Evolutionary conservation across 129 eudicot genomes (phyloP).

Genomic region (Rutidosis leptorrhynchoides): DNA sequence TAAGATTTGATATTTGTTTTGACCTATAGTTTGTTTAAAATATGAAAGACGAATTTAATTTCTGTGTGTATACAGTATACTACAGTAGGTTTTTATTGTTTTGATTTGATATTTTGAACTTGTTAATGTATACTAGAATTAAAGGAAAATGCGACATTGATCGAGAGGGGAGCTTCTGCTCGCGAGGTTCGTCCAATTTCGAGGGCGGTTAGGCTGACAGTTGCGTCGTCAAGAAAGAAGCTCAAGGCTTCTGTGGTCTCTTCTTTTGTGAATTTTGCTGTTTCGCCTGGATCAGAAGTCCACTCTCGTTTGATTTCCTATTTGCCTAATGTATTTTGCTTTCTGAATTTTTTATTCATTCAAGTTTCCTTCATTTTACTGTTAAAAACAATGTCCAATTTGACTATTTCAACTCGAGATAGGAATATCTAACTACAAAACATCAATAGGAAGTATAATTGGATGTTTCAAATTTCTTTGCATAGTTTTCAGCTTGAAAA

Average conservation of each 20-base stretch:
- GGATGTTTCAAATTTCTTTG: neutral
- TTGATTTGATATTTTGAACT: neutral
- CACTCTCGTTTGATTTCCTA: conserved; percentile 54
- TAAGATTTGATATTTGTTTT: conserved; percentile 37
- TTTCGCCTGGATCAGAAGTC: conserved; percentile 78
- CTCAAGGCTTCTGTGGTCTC: conserved; percentile 57
- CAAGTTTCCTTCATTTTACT: neutral
- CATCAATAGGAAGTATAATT: neutral
- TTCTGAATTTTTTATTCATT: neutral
- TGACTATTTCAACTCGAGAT: no score
- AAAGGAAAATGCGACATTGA: conserved; percentile 66
- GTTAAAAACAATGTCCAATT: no score
- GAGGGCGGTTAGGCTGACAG: conserved; percentile 77
- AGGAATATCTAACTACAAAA: neutral
- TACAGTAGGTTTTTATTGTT: neutral
- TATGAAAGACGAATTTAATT: neutral
- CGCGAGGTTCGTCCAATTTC: conserved; percentile 75
- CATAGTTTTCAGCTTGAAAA: neutral
- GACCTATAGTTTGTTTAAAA: neutral
- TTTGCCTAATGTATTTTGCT: conserved; percentile 67
- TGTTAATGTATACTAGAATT: conserved; percentile 38
- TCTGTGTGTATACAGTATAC: no score
- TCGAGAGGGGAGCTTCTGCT: conserved; percentile 76
- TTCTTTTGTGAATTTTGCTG: conserved; percentile 58
- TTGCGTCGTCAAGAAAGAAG: conserved; percentile 59